Percentiles rank a stretch among this genome's conserved stretches.
phyloP scores from a whole-genome alignment of 2,329 filamentous ascomycete genomes.

The Talaromyces sp. region DNA sequence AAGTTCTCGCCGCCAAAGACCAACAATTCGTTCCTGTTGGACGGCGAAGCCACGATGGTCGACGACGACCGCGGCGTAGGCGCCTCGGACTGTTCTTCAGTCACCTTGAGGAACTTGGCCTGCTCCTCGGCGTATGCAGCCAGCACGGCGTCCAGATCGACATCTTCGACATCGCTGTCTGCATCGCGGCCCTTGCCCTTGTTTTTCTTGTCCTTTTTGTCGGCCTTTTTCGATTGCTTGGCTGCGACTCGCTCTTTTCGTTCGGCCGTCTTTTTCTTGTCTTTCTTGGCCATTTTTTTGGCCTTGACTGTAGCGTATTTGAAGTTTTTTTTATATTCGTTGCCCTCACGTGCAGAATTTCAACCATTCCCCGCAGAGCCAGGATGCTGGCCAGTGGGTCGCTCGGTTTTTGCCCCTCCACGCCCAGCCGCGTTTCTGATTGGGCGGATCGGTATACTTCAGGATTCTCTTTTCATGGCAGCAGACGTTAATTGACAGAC shows the following conservation, averaged over 20 bases:
- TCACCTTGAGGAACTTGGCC: constrained; percentile 90
- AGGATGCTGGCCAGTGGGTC: constrained; percentile 1
- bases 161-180: constrained; percentile 85
- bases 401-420: constrained; percentile 6
- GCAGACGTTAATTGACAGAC: not conserved
- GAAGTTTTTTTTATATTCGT: not conserved
- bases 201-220: constrained; percentile 70
- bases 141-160: constrained; percentile 88
- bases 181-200: constrained; percentile 64
- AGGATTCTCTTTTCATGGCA: not conserved
- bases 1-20: constrained; percentile 95
- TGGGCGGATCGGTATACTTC: constrained; percentile 8
- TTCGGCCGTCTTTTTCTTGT: constrained; percentile 55
- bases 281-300: constrained; percentile 45
- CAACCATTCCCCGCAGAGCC: constrained; percentile 2
- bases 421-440: not conserved
- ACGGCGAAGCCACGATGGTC: constrained; percentile 77
- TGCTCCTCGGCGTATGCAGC: constrained; percentile 91
- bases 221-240: constrained; percentile 84
- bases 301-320: not conserved
- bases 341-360: not conserved
- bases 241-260: constrained; percentile 54
- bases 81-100: constrained; percentile 68
- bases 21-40: constrained; percentile 81
- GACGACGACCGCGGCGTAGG: constrained; percentile 76